Conservation (phyloP, 1,139 yeast genomes). For the Arxiozyma bovina region DNA sequence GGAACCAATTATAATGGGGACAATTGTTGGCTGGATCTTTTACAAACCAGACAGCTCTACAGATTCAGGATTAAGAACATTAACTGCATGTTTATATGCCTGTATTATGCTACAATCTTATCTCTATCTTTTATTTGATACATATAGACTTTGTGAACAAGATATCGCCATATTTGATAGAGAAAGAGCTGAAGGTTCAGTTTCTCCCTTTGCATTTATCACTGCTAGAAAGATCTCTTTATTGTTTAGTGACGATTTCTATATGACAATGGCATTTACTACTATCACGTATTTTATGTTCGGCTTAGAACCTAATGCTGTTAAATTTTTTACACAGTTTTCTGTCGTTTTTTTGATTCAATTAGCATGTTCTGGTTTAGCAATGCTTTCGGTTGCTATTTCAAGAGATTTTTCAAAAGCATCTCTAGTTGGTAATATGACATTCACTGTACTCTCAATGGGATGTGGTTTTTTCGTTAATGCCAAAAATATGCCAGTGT, state of each 20-base stretch:
- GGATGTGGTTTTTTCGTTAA: constrained; percentile 79
- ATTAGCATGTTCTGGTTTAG: constrained; percentile 25
- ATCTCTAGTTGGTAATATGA: constrained; percentile 51
- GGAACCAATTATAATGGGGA: constrained; percentile 51
- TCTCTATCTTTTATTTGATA: constrained; percentile 59
- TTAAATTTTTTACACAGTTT: constrained; percentile 55
- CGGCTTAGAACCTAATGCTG: constrained; percentile 49
- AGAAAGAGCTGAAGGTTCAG: constrained; percentile 64
- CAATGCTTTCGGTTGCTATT: constrained; percentile 39
- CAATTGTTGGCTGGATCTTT: constrained; percentile 69
- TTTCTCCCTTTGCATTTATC: constrained; percentile 49
- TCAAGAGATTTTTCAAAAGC: constrained; percentile 60
- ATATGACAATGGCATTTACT: constrained; percentile 52
- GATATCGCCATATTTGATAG: constrained; percentile 66
- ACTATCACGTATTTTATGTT: constrained; percentile 66
- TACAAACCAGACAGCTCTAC: constrained; percentile 49
- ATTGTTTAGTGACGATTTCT: constrained; percentile 59
- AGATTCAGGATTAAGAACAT: constrained; percentile 59
- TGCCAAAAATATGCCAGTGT: constrained; percentile 68
- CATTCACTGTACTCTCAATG: constrained; percentile 64
- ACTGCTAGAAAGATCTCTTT: constrained; percentile 61
- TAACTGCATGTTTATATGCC: constrained; percentile 55
- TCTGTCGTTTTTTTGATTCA: constrained; percentile 50
- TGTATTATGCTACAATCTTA: constrained; percentile 62
- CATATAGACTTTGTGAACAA: constrained; percentile 57